Evolutionary conservation across 345 rosid genomes (phyloP).

Genomic region (Physaria fendleri): DNA sequence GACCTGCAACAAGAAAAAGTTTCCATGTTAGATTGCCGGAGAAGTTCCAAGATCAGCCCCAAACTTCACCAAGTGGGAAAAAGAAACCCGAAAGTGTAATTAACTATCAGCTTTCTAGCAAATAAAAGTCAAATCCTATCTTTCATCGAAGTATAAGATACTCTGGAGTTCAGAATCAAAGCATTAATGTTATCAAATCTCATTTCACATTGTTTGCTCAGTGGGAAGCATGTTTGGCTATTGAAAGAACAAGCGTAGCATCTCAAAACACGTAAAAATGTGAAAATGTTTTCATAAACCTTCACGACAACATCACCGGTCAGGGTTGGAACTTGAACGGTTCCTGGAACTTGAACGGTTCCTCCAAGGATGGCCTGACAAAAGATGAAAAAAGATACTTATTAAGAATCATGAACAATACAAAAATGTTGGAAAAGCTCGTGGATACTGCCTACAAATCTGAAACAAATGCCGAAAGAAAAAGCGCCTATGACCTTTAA

Average conservation of each 20-base stretch:
- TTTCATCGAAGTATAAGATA: background rate
- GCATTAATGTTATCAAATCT: background rate
- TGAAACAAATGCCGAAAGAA: background rate
- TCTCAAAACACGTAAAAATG: background rate
- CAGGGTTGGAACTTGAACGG: conserved; percentile 93
- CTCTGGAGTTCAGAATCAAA: background rate
- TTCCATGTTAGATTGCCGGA: conserved; percentile 3
- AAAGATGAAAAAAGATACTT: conserved; percentile 8
- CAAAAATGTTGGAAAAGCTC: background rate
- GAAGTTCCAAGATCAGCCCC: background rate
- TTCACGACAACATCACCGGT: conserved; percentile 97
- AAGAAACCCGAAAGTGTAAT: background rate
- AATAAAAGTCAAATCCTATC: background rate
- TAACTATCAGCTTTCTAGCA: background rate
- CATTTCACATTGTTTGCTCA: background rate
- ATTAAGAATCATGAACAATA: background rate
- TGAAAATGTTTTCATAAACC: conserved; percentile 38
- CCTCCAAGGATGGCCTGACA: conserved; percentile 96
- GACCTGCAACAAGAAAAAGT: conserved; percentile 47
- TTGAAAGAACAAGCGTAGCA: background rate
- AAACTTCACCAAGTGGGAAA: background rate
- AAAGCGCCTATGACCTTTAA: background rate
- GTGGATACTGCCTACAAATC: background rate
- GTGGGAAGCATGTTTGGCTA: background rate
- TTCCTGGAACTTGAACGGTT: conserved; percentile 95